phyloP scores from a whole-genome alignment of 2,329 filamentous ascomycete species.

The Aspergillus quadrilineatus region DNA sequence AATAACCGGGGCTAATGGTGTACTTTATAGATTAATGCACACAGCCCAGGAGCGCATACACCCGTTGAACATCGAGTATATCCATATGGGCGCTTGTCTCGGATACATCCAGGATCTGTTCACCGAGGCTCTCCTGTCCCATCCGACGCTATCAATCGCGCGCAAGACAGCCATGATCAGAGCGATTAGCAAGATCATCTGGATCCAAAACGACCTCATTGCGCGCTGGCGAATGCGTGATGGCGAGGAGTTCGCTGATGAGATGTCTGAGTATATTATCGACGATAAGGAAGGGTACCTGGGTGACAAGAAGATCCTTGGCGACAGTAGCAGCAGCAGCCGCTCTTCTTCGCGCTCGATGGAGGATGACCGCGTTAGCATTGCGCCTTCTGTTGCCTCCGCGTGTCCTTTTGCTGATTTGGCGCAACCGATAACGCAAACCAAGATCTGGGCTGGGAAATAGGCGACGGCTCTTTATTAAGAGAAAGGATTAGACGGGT shows the following conservation, averaged over 20 bases:
- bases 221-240: conserved; percentile 77
- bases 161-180: conserved; percentile 73
- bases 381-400: conserved; percentile 20
- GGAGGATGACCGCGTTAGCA: conserved; percentile 33
- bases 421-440: conserved; percentile 25
- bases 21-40: conserved; percentile 67
- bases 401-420: conserved; percentile 35
- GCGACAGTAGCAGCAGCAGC: conserved; percentile 21
- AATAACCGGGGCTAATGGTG: neutral
- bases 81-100: conserved; percentile 71
- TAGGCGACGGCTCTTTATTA: neutral
- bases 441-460: conserved; percentile 31
- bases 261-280: conserved; percentile 42
- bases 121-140: conserved; percentile 70
- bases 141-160: conserved; percentile 64
- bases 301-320: conserved; percentile 59
- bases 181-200: conserved; percentile 76
- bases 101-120: conserved; percentile 76
- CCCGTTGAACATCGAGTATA: conserved; percentile 74
- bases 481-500: neutral
- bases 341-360: conserved; percentile 23
- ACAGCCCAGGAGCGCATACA: conserved; percentile 71
- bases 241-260: conserved; percentile 59
- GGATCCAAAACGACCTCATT: conserved; percentile 85
- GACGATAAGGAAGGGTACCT: conserved; percentile 64